Conservation (phyloP, 768 basidiomycete genomes). For the Kwoniella sp. region DNA sequence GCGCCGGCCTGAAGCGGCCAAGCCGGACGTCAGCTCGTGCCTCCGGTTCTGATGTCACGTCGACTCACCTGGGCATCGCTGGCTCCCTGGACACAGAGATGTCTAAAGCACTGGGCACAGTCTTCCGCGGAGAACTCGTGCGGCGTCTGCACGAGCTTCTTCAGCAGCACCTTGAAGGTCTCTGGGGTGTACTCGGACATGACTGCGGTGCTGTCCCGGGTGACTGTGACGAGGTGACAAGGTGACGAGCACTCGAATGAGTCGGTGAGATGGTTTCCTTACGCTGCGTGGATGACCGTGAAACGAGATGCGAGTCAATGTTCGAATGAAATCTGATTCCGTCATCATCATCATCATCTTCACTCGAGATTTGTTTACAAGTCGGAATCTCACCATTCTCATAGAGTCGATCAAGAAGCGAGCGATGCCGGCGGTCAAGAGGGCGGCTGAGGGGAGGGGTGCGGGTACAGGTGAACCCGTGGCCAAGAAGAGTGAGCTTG, state of each 20-base stretch:
- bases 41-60: too few relatives aligned
- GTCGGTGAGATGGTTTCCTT: too few relatives aligned
- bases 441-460: conserved; percentile 3
- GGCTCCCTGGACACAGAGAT: conserved; percentile 50
- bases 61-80: conserved; percentile 46
- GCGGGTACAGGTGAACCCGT: background rate
- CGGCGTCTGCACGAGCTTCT: conserved; percentile 58
- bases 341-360: background rate
- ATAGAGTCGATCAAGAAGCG: background rate
- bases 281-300: too few relatives aligned
- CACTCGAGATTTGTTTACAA: too few relatives aligned
- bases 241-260: too few relatives aligned
- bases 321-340: conserved; percentile 9
- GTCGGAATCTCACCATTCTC: too few relatives aligned
- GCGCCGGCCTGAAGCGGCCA: conserved; percentile 71
- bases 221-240: background rate
- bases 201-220: background rate
- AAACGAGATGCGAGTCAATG: background rate
- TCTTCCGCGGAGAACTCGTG: conserved; percentile 57
- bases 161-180: conserved; percentile 70
- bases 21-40: too few relatives aligned
- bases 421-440: conserved; percentile 13
- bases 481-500: conserved; percentile 15
- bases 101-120: conserved; percentile 66
- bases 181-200: conserved; percentile 59